Percentiles rank a stretch among this genome's conserved stretches.
Conservation (phyloP, 306 rosid genomes). For the Rosa lucieae region DNA sequence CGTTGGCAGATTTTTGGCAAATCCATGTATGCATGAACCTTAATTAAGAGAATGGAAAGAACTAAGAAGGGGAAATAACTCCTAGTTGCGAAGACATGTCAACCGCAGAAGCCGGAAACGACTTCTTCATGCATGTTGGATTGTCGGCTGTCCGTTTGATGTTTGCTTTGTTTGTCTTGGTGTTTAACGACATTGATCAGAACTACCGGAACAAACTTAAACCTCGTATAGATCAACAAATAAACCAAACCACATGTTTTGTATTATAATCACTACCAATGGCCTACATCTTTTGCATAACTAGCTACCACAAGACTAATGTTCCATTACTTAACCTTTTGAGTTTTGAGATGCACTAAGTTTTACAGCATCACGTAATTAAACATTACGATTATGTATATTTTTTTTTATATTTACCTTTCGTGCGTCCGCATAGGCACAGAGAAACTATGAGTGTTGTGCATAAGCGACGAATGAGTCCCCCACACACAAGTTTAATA, state of each 20-base stretch:
- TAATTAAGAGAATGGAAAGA: background rate
- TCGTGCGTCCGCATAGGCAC: no score
- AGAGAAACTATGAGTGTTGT: no score
- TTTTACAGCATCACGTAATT: no score
- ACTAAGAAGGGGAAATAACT: background rate
- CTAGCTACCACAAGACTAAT: background rate
- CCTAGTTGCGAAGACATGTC: slow-evolving; percentile 28
- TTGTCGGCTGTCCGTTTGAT: slow-evolving; percentile 35
- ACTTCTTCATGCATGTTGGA: slow-evolving; percentile 31
- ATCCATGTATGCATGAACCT: background rate
- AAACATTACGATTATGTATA: no score
- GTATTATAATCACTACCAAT: background rate
- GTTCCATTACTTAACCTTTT: background rate
- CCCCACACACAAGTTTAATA: no score
- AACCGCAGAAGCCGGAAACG: slow-evolving; percentile 40
- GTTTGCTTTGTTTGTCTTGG: slow-evolving; percentile 35
- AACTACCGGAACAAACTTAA: slow-evolving; percentile 2
- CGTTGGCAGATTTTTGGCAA: background rate
- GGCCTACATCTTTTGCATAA: background rate
- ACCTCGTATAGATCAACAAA: slow-evolving; percentile 3
- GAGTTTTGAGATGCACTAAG: no score
- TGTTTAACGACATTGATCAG: slow-evolving; percentile 32
- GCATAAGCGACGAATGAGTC: no score
- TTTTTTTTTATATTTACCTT: no score
- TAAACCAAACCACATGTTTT: background rate